Conservation (phyloP, 345 rosid genomes). For the Brassica incana region DNA sequence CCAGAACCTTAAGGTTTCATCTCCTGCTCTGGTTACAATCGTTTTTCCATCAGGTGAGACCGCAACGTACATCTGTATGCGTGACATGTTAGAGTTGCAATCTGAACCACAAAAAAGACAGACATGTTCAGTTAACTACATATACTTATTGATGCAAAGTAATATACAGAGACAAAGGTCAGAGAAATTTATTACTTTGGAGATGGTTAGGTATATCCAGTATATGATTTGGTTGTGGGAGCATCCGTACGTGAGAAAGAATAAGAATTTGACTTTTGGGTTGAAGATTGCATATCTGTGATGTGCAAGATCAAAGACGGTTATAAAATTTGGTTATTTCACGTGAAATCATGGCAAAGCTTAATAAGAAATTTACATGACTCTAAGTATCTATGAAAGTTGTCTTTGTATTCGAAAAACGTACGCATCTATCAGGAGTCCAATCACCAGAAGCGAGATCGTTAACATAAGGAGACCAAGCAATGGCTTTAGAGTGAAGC, state of each 20-base stretch:
- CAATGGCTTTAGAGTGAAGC: slow-evolving; percentile 67
- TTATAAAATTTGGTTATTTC: background rate
- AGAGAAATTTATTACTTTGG: slow-evolving; percentile 55
- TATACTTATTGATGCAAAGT: background rate
- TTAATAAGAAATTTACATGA: slow-evolving; percentile 53
- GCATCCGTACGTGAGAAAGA: slow-evolving; percentile 94
- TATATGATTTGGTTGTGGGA: slow-evolving; percentile 95
- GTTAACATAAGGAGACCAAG: slow-evolving; percentile 98
- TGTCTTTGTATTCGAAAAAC: slow-evolving; percentile 96
- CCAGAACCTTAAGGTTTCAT: slow-evolving; percentile 96
- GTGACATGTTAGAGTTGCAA: slow-evolving; percentile 95
- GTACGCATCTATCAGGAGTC: slow-evolving; percentile 86
- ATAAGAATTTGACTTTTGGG: slow-evolving; percentile 91
- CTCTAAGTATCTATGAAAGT: slow-evolving; percentile 94
- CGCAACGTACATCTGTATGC: slow-evolving; percentile 91
- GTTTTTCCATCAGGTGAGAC: slow-evolving; percentile 99
- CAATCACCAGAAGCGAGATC: slow-evolving; percentile 99
- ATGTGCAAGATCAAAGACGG: background rate
- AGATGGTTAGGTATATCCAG: slow-evolving; percentile 95
- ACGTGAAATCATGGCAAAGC: background rate
- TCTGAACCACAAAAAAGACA: slow-evolving; percentile 48
- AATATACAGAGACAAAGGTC: background rate
- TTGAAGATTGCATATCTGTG: slow-evolving; percentile 79
- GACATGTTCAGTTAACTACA: background rate
- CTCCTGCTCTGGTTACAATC: slow-evolving; percentile 96